phyloP scores from a whole-genome alignment of 148 eudicot species.

The Rhododendron molle region DNA sequence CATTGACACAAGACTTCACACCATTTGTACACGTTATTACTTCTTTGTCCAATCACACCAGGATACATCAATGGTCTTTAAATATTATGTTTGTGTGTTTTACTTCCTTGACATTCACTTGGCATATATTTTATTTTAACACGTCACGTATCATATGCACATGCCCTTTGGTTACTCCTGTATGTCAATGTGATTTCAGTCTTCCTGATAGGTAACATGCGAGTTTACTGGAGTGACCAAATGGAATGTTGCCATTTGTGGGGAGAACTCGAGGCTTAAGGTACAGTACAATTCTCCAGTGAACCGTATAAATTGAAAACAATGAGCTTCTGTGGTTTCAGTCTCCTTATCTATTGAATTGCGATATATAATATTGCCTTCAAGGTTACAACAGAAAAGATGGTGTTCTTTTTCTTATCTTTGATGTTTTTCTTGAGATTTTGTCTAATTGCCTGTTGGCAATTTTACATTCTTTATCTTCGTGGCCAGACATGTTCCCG shows the following conservation, averaged over 20 bases:
- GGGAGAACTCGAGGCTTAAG: slow-evolving; percentile 89
- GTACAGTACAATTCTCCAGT: slow-evolving; percentile 23
- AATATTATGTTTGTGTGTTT: neutral
- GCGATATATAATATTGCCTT: neutral
- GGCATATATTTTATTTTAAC: neutral
- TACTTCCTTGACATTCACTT: neutral
- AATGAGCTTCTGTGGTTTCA: neutral
- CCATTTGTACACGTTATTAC: neutral
- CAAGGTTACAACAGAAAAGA: neutral
- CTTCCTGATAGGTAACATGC: slow-evolving; percentile 51
- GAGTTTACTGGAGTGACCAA: slow-evolving; percentile 73
- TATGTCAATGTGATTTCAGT: slow-evolving; percentile 8
- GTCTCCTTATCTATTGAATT: slow-evolving; percentile 2
- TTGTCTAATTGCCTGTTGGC: neutral
- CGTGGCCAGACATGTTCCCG: slow-evolving; percentile 72
- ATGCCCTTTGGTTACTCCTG: slow-evolving; percentile 3
- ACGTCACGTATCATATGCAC: neutral
- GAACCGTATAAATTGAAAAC: neutral
- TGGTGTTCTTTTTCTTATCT: neutral
- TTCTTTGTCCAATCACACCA: slow-evolving; percentile 2
- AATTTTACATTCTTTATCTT: neutral
- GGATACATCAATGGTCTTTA: neutral
- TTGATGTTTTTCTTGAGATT: slow-evolving; percentile 12
- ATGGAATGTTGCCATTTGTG: slow-evolving; percentile 96
- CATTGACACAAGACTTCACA: neutral